Percentiles rank a stretch among this genome's conserved stretches.
Evolutionary conservation across 768 basidiomycete species (phyloP).

Genomic region (Basidioascus undulatus): DNA sequence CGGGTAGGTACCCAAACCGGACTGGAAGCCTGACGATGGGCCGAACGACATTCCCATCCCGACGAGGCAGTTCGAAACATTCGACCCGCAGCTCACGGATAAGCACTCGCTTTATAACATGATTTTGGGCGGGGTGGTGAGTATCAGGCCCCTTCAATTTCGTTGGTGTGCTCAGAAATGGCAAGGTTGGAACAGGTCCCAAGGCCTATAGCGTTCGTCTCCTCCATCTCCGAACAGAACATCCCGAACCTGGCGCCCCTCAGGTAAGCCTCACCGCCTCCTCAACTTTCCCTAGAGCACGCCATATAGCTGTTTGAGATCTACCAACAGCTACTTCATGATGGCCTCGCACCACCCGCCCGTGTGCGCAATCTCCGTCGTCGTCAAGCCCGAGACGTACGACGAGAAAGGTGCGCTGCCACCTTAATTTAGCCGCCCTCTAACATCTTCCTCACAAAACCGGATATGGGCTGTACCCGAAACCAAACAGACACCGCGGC

Average conservation of each 20-base stretch:
- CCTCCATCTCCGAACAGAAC: slow-evolving; percentile 28
- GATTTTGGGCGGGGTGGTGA: neutral
- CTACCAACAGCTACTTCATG: slow-evolving; percentile 31
- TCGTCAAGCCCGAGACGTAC: slow-evolving; percentile 21
- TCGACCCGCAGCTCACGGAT: slow-evolving; percentile 1
- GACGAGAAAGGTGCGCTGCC: too few relatives aligned
- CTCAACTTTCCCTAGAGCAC: slow-evolving; percentile 15
- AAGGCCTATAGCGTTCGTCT: slow-evolving; percentile 40
- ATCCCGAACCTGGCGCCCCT: slow-evolving; percentile 36
- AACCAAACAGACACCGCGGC: slow-evolving; percentile 34
- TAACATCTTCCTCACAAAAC: too few relatives aligned
- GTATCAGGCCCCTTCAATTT: neutral
- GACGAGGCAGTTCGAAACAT: neutral
- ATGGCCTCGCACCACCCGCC: slow-evolving; percentile 38
- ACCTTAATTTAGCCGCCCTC: too few relatives aligned
- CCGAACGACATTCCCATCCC: neutral
- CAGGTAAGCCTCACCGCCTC: slow-evolving; percentile 21
- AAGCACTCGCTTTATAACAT: neutral
- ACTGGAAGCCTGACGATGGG: slow-evolving; percentile 5
- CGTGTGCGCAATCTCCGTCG: slow-evolving; percentile 35
- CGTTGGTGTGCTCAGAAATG: slow-evolving; percentile 27
- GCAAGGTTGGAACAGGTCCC: slow-evolving; percentile 36
- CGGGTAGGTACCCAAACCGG: slow-evolving; percentile 1
- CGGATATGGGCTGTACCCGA: too few relatives aligned
- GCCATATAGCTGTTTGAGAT: slow-evolving; percentile 11